These are phyloP conservation scores for Vaccinium vitisidaea DNA, from an alignment of 148 eudicot species.

Conservation along the genomic window DNA sequence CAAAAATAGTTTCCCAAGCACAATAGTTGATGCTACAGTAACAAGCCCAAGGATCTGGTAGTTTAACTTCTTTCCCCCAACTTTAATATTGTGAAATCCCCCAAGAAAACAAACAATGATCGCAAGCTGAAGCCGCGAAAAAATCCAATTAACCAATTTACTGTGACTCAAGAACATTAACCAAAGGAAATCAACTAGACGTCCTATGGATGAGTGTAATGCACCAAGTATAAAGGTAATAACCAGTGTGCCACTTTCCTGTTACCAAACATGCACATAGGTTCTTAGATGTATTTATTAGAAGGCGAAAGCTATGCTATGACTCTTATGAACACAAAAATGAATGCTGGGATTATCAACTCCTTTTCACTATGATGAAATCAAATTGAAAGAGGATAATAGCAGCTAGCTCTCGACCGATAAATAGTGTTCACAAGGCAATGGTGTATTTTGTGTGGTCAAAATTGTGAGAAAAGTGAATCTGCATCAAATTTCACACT, in stretches of 20 bases:
- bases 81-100: not conserved
- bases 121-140: not conserved
- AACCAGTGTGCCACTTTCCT: not conserved
- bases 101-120: not conserved
- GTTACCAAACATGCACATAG: not conserved
- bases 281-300: not conserved
- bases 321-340: too few species aligned
- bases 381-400: too few species aligned
- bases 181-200: constrained; percentile 6
- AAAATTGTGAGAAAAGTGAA: not conserved
- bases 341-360: too few species aligned
- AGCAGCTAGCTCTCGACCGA: not conserved
- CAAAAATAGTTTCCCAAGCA: not conserved
- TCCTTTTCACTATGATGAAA: too few species aligned
- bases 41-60: not conserved
- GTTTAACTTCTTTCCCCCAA: not conserved
- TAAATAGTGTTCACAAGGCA: not conserved
- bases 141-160: not conserved
- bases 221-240: not conserved
- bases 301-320: not conserved
- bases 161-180: not conserved
- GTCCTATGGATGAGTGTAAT: not conserved
- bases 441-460: not conserved
- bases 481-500: not conserved
- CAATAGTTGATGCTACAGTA: not conserved